Conservation (phyloP, 768 basidiomycete species). For the Suillus bovinus region DNA sequence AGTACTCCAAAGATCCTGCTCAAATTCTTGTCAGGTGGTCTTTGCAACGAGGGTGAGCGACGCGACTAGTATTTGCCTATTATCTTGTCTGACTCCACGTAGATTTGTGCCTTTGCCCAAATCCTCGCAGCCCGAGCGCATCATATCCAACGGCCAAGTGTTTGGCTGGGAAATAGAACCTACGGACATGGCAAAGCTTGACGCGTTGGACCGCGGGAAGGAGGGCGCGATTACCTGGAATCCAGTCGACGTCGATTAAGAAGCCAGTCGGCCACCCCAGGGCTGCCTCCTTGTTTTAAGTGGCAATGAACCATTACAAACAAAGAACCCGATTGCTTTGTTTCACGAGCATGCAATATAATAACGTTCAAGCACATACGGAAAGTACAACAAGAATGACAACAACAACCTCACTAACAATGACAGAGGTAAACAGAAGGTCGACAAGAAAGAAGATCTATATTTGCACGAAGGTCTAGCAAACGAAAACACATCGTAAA, state of each 20-base stretch:
- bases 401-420: not conserved
- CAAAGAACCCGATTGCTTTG: not conserved
- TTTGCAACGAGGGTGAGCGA: slow-evolving; percentile 65
- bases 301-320: not conserved
- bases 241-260: slow-evolving; percentile 35
- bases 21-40: slow-evolving; percentile 87
- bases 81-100: too few species aligned
- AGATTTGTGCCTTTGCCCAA: slow-evolving; percentile 53
- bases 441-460: not conserved
- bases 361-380: not conserved
- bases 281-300: not conserved
- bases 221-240: slow-evolving; percentile 51
- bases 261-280: not conserved
- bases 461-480: not conserved
- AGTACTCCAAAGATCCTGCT: slow-evolving; percentile 60
- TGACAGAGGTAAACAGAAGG: not conserved
- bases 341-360: not conserved
- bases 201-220: slow-evolving; percentile 45
- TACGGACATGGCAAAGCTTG: slow-evolving; percentile 44
- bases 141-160: slow-evolving; percentile 44
- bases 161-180: slow-evolving; percentile 46
- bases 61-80: not conserved
- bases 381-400: too few species aligned
- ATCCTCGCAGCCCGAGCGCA: slow-evolving; percentile 42
- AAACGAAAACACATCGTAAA: not conserved